These are phyloP conservation scores for Leccinum sublutescens DNA, from an alignment of 768 basidiomycete genomes.

Conservation along the genomic window DNA sequence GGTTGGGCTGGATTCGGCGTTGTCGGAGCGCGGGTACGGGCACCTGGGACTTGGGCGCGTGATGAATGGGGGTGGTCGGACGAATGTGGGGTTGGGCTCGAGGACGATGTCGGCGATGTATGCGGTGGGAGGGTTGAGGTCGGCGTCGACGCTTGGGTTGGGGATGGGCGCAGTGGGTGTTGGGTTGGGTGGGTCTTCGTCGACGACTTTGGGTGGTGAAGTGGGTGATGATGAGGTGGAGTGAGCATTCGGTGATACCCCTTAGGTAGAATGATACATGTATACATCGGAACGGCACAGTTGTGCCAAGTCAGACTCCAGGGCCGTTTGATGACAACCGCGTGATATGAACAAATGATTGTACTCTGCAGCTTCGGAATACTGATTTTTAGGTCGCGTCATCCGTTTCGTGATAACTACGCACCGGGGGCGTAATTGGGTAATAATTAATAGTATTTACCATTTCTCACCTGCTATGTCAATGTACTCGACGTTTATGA, in stretches of 20 bases:
- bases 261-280: too few relatives aligned
- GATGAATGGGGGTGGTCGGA: conserved; percentile 2
- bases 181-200: conserved; percentile 19
- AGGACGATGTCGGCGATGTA: conserved; percentile 63
- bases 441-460: too few relatives aligned
- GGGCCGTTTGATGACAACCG: too few relatives aligned
- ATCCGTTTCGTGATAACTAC: too few relatives aligned
- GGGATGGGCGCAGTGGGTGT: conserved; percentile 21
- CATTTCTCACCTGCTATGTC: too few relatives aligned
- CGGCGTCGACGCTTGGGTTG: conserved; percentile 23
- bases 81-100: conserved; percentile 18
- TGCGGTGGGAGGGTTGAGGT: conserved; percentile 55
- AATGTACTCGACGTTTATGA: too few relatives aligned
- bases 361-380: too few relatives aligned
- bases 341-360: too few relatives aligned
- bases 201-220: neutral
- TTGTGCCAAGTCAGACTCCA: too few relatives aligned
- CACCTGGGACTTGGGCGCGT: conserved; percentile 19
- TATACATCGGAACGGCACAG: too few relatives aligned
- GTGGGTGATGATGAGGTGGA: neutral
- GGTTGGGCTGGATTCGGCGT: neutral
- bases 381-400: too few relatives aligned
- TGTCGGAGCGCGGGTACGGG: conserved; percentile 3
- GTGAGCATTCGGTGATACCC: neutral
- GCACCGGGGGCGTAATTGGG: too few relatives aligned